These are phyloP conservation scores for Mycena capillaripes DNA, from an alignment of 768 basidiomycete genomes.

Conservation along the genomic window DNA sequence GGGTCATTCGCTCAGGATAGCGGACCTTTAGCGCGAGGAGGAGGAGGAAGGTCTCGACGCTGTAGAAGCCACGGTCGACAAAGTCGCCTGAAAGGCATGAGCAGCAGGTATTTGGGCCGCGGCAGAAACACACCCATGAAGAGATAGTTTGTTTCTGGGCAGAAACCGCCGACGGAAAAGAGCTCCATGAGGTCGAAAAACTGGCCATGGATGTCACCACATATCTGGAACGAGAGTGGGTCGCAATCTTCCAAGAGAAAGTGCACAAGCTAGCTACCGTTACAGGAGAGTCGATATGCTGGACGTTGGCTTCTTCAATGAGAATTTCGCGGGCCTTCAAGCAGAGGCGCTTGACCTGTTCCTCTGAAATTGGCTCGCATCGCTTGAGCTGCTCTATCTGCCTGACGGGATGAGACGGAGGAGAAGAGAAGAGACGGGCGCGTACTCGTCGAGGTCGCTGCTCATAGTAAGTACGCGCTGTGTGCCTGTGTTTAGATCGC, in stretches of 20 bases:
- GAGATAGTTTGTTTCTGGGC: conserved; percentile 94
- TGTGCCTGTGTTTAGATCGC: neutral
- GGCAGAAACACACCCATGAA: conserved; percentile 84
- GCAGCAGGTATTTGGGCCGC: conserved; percentile 28
- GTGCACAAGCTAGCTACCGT: conserved; percentile 71
- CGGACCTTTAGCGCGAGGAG: conserved; percentile 96
- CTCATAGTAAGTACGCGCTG: conserved; percentile 10
- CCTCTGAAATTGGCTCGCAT: conserved; percentile 96
- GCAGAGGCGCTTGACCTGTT: conserved; percentile 95
- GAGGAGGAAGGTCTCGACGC: conserved; percentile 95
- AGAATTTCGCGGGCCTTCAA: conserved; percentile 96
- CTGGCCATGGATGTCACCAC: conserved; percentile 97
- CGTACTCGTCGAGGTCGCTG: conserved; percentile 37
- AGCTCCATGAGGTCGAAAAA: conserved; percentile 98
- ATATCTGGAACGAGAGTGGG: conserved; percentile 66
- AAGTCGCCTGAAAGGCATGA: conserved; percentile 84
- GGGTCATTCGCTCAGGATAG: conserved; percentile 96
- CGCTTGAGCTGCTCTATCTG: conserved; percentile 95
- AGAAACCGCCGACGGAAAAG: conserved; percentile 92
- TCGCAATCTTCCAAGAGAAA: conserved; percentile 32
- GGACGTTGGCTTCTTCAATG: conserved; percentile 98
- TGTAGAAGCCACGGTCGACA: conserved; percentile 97
- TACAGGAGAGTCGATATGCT: conserved; percentile 95
- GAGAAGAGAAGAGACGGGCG: neutral
- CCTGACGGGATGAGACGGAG: conserved; percentile 55